Conservation (phyloP, 768 basidiomycete genomes). For the Leccinum rimulosum region DNA sequence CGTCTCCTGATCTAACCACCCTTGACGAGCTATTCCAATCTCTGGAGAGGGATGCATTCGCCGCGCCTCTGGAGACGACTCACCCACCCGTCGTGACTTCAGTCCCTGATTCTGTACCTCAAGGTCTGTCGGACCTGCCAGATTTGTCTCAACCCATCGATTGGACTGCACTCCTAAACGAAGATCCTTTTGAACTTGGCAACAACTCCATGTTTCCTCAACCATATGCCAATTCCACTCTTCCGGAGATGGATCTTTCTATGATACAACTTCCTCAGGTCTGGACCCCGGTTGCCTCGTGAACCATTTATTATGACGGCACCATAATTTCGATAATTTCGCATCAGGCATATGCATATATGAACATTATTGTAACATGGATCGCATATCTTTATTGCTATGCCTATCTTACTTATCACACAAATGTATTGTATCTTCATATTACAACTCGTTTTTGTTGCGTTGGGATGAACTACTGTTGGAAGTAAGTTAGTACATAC, state of each 20-base stretch:
- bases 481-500: too few relatives aligned
- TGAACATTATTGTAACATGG: neutral
- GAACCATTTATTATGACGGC: neutral
- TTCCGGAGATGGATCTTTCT: slow-evolving; percentile 8
- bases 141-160: slow-evolving; percentile 7
- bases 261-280: slow-evolving; percentile 6
- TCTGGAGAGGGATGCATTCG: neutral
- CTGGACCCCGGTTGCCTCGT: neutral
- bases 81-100: neutral
- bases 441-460: too few relatives aligned
- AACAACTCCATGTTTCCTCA: neutral
- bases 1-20: neutral
- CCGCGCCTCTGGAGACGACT: neutral
- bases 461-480: too few relatives aligned
- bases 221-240: neutral
- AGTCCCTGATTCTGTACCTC: neutral
- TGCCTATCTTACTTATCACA: neutral
- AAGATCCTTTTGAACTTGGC: neutral
- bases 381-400: neutral
- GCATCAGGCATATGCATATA: neutral
- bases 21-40: slow-evolving; percentile 4
- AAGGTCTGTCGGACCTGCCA: neutral
- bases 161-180: slow-evolving; percentile 12
- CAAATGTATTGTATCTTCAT: neutral
- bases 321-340: neutral